Evolutionary conservation across 1,284 basidiomycete species (phyloP), one percentile per base, ranked within the genome.

Genomic region (Ceratobasidium papillatum): DNA sequence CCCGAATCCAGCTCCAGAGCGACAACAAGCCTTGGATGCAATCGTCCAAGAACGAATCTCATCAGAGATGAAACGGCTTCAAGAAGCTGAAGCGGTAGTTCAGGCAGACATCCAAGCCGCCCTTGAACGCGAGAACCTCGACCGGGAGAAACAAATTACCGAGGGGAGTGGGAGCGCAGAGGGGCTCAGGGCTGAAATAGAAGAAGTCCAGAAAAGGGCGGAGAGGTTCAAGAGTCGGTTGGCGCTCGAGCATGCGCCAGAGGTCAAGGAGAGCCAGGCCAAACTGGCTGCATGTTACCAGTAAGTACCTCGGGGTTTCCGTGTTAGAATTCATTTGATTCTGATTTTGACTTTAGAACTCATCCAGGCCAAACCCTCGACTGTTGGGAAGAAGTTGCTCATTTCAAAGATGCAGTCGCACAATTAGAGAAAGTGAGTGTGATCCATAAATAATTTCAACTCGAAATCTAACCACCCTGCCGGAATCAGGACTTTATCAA

Each of bases 121-220:
- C 2, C 83, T 94, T 47, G 91, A 93, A 83, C 91, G 89, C 82
- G 92, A 94, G 83, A 94, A 94, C 81, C 81, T 94, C 59, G 90
- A 93, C 81, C 85, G 86, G 74, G 93, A 94, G 82, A 85, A 63
- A 84, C 77, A 80, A 80, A 41, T 85, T 63, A 76, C 65, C n/a
- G 79, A 78, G 1, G 88, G 86, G 27, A 68, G 64, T 19, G 66
- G 86, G 80, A 90, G 87, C 78, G 90, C 89, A 75, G 83, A 86
- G 0, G 84, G 85, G 5, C 83, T 94, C 25, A 82, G 90, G 74
- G 91, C 88, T 25, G 93, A 94, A 81, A 80, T 94, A 77, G 90
- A 92, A 78, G 89, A 92, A 80, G 85, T 94, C 49, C 84, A 86
- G 77, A 82, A 83, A 68, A 92, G 92, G 80, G 89, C 94, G 34